phyloP scores from a whole-genome alignment of 768 basidiomycete genomes.

The Ramaria rubella region DNA sequence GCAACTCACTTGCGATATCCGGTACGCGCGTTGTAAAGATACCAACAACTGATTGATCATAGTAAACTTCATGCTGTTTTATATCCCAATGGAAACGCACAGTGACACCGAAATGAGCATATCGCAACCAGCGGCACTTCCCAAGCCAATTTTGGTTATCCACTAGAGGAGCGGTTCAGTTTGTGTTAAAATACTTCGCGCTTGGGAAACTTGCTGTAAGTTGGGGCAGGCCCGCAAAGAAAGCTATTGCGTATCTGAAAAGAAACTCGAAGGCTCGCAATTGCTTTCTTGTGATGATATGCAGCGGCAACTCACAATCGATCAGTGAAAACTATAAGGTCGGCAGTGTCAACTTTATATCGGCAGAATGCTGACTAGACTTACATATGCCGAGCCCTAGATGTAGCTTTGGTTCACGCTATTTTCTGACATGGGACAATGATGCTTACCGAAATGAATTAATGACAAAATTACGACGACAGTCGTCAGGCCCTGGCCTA shows the following conservation, averaged over 20 bases:
- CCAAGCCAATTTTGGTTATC: constrained; percentile 41
- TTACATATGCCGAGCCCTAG: constrained; percentile 7
- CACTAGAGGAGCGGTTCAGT: constrained; percentile 31
- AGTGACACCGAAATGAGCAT: constrained; percentile 16
- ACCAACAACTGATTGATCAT: constrained; percentile 16
- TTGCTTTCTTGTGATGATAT: too few relatives aligned
- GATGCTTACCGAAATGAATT: constrained; percentile 37
- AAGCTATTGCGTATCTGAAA: constrained; percentile 21
- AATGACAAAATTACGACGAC: constrained; percentile 38
- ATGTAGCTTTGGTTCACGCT: background rate
- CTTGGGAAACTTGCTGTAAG: constrained; percentile 29
- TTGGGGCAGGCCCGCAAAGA: constrained; percentile 27
- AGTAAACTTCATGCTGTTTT: background rate
- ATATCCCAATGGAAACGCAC: background rate
- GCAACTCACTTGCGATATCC: background rate
- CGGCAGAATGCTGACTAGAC: too few relatives aligned
- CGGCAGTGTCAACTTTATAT: background rate
- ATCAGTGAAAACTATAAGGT: constrained; percentile 7
- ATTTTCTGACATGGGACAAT: constrained; percentile 18
- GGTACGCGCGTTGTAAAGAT: background rate
- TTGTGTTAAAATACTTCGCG: constrained; percentile 19
- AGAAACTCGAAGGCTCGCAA: constrained; percentile 7
- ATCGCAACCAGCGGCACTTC: constrained; percentile 43
- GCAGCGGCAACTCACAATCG: background rate
- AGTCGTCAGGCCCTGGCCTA: constrained; percentile 28